These are phyloP conservation scores for Solanum bulbocastanum DNA, from an alignment of 257 asterid species.

Conservation along the genomic window DNA sequence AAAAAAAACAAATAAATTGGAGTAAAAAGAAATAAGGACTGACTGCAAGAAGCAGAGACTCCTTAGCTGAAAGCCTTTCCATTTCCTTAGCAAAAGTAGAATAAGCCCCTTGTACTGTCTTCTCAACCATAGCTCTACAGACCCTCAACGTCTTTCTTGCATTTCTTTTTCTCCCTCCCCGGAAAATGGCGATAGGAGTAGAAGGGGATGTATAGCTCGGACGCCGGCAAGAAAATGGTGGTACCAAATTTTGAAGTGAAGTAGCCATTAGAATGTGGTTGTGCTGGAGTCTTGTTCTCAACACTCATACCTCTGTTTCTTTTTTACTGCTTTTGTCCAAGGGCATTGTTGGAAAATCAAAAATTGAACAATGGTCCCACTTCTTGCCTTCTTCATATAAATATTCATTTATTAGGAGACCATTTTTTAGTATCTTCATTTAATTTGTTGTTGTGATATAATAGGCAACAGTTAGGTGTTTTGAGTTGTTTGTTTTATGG, in stretches of 20 bases:
- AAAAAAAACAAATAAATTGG: neutral
- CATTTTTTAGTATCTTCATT: neutral
- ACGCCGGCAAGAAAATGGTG: neutral
- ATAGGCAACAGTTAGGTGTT: neutral
- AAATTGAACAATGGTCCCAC: neutral
- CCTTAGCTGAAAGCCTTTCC: constrained; percentile 90
- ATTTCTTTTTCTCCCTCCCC: neutral
- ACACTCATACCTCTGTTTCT: neutral
- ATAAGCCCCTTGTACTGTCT: constrained; percentile 58
- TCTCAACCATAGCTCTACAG: constrained; percentile 55
- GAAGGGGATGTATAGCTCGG: neutral
- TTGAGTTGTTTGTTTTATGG: neutral
- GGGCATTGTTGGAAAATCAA: neutral
- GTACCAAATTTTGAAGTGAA: neutral
- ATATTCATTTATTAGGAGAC: too few species aligned
- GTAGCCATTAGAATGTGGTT: constrained; percentile 2
- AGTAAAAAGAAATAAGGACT: constrained; percentile 1
- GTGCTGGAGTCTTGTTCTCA: neutral
- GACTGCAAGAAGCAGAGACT: constrained; percentile 84
- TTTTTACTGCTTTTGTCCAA: neutral
- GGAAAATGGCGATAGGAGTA: neutral
- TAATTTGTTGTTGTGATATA: neutral
- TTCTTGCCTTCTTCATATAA: neutral
- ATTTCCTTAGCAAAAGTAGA: constrained; percentile 88
- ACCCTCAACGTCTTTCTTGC: neutral